A percentile compares a stretch with the other conserved stretches of the same genome.
phyloP scores from a whole-genome alignment of 805 yeast species.

The Torulaspora maleeae region DNA sequence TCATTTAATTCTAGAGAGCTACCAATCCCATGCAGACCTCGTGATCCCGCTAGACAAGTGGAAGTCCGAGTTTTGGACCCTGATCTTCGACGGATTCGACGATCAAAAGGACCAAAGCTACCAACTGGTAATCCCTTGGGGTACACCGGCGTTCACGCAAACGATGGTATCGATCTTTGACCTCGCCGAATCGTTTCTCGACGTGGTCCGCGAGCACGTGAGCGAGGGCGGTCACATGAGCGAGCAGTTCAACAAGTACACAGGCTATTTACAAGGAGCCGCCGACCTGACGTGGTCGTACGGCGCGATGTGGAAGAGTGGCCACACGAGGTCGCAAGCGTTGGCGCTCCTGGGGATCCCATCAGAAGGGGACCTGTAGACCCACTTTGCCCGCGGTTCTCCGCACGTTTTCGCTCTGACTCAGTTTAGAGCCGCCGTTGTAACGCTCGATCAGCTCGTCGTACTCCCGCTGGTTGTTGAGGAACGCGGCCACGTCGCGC shows the following conservation, averaged over 20 bases:
- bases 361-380: constrained; percentile 49
- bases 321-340: constrained; percentile 51
- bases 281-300: constrained; percentile 86
- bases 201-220: constrained; percentile 53
- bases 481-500: constrained; percentile 55
- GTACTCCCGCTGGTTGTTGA: constrained; percentile 71
- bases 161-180: constrained; percentile 44
- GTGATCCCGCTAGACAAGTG: constrained; percentile 33
- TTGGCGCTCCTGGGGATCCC: constrained; percentile 20
- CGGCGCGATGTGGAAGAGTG: constrained; percentile 66
- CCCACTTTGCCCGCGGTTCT: constrained; percentile 90
- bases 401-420: constrained; percentile 71
- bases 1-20: constrained; percentile 47
- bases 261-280: constrained; percentile 88
- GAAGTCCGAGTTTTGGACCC: constrained; percentile 28
- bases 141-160: constrained; percentile 42
- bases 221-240: constrained; percentile 68
- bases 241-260: constrained; percentile 79
- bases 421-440: constrained; percentile 70
- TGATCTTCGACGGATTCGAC: constrained; percentile 18
- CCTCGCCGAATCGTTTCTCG: constrained; percentile 66
- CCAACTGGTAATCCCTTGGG: constrained; percentile 28
- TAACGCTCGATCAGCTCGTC: constrained; percentile 77
- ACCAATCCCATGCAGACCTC: constrained; percentile 41
- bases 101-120: constrained; percentile 12